These are phyloP conservation scores for Cladosporium phlei DNA, from an alignment of 2,329 filamentous ascomycete species.

Conservation along the genomic window DNA sequence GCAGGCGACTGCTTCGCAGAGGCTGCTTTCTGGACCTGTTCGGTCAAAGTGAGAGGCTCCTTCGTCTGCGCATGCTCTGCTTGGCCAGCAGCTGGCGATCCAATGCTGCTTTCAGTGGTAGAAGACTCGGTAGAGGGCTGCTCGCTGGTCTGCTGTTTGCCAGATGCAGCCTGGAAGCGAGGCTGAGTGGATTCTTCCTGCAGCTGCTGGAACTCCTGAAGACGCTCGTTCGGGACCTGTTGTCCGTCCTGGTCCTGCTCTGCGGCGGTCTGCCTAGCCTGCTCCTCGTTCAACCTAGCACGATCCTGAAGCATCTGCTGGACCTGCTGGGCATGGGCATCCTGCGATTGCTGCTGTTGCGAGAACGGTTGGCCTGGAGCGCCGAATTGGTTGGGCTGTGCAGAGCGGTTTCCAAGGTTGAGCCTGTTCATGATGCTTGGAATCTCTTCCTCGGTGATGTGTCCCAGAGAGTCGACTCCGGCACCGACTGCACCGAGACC, in stretches of 20 bases:
- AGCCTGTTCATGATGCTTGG: conserved; percentile 61
- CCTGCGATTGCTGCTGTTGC: conserved; percentile 30
- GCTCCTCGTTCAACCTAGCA: conserved; percentile 56
- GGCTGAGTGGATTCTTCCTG: conserved; percentile 45
- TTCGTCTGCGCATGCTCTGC: conserved; percentile 30
- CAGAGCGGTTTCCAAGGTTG: conserved; percentile 49
- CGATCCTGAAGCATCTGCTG: conserved; percentile 58
- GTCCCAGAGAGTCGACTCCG: conserved; percentile 40
- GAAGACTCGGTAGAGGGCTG: conserved; percentile 15
- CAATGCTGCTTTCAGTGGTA: conserved; percentile 21
- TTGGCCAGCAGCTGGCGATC: conserved; percentile 16
- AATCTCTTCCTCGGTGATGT: conserved; percentile 66
- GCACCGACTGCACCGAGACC: conserved; percentile 43
- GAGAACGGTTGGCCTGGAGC: conserved; percentile 43
- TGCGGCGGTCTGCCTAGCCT: conserved; percentile 50
- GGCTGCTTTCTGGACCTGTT: conserved; percentile 76
- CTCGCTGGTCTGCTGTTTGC: conserved; percentile 29
- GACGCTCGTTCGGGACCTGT: conserved; percentile 52
- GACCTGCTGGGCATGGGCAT: conserved; percentile 53
- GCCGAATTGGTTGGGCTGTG: conserved; percentile 44
- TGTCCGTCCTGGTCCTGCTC: conserved; percentile 42
- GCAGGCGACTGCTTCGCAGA: conserved; percentile 55
- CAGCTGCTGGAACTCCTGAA: conserved; percentile 78
- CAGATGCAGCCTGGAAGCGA: conserved; percentile 18
- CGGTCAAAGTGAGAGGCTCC: conserved; percentile 65